phyloP scores from a whole-genome alignment of 202 grass and related monocot species.

The Digitaria exilis region DNA sequence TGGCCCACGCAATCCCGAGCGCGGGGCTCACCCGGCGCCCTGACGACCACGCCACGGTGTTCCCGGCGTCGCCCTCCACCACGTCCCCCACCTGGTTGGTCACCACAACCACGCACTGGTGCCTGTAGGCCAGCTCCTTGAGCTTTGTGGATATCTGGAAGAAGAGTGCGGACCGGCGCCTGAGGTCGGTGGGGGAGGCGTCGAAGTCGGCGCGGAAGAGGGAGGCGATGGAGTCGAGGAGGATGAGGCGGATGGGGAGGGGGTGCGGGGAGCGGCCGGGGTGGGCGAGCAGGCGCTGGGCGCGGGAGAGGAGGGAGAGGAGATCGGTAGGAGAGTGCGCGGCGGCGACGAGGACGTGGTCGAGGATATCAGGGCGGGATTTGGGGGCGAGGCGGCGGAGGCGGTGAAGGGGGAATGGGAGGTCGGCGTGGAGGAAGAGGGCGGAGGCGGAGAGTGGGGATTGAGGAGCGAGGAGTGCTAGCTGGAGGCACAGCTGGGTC shows the following conservation, averaged over 20 bases:
- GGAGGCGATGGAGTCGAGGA: conserved; percentile 80
- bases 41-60: conserved; percentile 69
- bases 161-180: conserved; percentile 73
- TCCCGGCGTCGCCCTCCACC: conserved; percentile 48
- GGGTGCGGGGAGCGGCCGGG: conserved; percentile 32
- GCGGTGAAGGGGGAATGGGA: conserved; percentile 70
- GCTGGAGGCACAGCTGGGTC: conserved; percentile 86
- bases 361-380: conserved; percentile 57
- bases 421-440: conserved; percentile 78
- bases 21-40: conserved; percentile 72
- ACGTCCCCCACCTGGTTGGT: conserved; percentile 97
- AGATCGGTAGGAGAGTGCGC: conserved; percentile 60
- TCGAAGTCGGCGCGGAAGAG: conserved; percentile 86
- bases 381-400: conserved; percentile 55
- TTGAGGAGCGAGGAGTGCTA: conserved; percentile 69
- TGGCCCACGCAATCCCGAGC: conserved; percentile 86
- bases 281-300: conserved; percentile 46
- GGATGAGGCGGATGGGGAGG: conserved; percentile 65
- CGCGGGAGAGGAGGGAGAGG: conserved; percentile 55
- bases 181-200: conserved; percentile 66
- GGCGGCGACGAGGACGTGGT: conserved; percentile 66
- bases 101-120: conserved; percentile 70
- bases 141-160: conserved; percentile 84
- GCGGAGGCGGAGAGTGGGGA: conserved; percentile 60
- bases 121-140: conserved; percentile 75